Conservation (phyloP, 1,284 basidiomycete species). For the Meripilus lineatus region DNA sequence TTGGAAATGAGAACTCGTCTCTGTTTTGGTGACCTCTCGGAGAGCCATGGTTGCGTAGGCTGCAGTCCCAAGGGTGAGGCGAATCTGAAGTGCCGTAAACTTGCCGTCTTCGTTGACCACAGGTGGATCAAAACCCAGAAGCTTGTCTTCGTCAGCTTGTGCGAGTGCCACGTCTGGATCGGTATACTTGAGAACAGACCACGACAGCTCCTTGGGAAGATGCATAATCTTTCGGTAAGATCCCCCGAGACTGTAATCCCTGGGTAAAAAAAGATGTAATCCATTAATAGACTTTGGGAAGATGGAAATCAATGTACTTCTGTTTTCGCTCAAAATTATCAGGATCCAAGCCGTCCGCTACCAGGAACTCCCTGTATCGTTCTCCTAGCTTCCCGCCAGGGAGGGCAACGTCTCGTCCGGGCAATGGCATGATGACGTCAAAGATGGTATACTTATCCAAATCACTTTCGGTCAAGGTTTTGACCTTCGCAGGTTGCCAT, state of each 20-base stretch:
- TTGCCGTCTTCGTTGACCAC: conserved; percentile 63
- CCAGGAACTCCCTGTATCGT: conserved; percentile 77
- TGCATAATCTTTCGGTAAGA: conserved; percentile 93
- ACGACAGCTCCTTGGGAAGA: conserved; percentile 75
- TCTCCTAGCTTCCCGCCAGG: conserved; percentile 82
- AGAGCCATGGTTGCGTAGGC: conserved; percentile 96
- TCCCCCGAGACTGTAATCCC: conserved; percentile 89
- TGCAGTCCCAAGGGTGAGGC: conserved; percentile 77
- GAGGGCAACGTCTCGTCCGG: conserved; percentile 89
- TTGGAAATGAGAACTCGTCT: conserved; percentile 87
- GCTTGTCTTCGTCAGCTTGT: conserved; percentile 91
- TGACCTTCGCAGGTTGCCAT: conserved; percentile 67
- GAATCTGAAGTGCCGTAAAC: conserved; percentile 82
- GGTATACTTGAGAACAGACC: conserved; percentile 84
- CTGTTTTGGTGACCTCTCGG: conserved; percentile 88
- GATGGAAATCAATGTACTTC: too few relatives aligned
- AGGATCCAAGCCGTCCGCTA: conserved; percentile 83
- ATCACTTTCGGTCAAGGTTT: conserved; percentile 74
- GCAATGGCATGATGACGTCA: conserved; percentile 94
- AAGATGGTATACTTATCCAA: conserved; percentile 79
- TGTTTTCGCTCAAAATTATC: conserved; percentile 85
- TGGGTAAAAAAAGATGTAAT: conserved; percentile 29
- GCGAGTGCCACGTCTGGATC: conserved; percentile 89
- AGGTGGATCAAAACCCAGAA: conserved; percentile 77
- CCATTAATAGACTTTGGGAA: too few relatives aligned